Percentiles rank a stretch among this genome's conserved stretches.
These are phyloP conservation scores for Scheffersomyces insectosa DNA, from an alignment of 1,139 yeast species.

Conservation along the genomic window DNA sequence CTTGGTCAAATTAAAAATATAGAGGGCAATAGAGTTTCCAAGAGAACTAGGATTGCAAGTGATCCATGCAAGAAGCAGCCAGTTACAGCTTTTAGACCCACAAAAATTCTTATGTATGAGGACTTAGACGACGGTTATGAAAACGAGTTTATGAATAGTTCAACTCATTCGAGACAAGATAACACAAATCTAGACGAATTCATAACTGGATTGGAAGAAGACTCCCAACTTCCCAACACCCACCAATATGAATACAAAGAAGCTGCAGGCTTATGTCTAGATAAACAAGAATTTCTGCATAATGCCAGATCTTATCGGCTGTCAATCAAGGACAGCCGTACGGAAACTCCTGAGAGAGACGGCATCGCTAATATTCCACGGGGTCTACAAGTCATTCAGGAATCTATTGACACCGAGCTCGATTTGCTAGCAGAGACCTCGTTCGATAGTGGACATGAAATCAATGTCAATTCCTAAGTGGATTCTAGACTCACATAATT, in stretches of 20 bases:
- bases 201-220: conserved; percentile 3
- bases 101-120: conserved; percentile 11
- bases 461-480: conserved; percentile 5
- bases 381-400: background rate
- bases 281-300: too few relatives aligned
- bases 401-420: background rate
- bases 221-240: background rate
- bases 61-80: background rate
- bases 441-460: conserved; percentile 18
- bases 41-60: background rate
- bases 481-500: background rate
- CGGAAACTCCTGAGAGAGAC: conserved; percentile 1
- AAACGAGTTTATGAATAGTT: conserved; percentile 19
- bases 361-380: background rate
- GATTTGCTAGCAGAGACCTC: conserved; percentile 12
- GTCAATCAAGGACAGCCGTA: too few relatives aligned
- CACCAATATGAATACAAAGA: background rate
- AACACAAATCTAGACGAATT: background rate
- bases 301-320: background rate
- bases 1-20: background rate
- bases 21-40: background rate
- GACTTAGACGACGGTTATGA: conserved; percentile 31
- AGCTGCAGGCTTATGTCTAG: background rate
- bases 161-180: background rate
- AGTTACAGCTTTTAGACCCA: background rate